phyloP scores from a whole-genome alignment of 352 stramenopile species.

The Phytophthora sp. region DNA sequence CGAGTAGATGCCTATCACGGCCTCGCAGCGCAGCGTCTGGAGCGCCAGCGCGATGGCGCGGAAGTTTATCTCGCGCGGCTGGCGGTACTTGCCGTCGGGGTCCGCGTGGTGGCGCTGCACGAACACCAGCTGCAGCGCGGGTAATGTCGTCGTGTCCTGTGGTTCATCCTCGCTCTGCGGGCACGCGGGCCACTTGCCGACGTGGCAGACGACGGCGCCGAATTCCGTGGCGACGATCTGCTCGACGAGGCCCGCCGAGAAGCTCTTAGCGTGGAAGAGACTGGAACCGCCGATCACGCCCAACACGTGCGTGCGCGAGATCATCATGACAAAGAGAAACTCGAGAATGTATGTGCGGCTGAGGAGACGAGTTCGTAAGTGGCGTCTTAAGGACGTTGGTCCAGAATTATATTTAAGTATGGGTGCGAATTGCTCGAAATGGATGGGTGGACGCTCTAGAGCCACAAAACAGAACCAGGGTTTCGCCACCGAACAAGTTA shows the following conservation, averaged over 20 bases:
- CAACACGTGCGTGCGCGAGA: constrained; percentile 50
- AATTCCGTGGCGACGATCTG: constrained; percentile 71
- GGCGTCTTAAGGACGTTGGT: neutral
- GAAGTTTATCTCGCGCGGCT: constrained; percentile 90
- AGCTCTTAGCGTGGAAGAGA: constrained; percentile 81
- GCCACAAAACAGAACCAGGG: constrained; percentile 9
- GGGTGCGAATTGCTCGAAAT: too few species aligned
- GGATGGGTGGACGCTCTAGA: neutral
- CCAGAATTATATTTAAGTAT: too few species aligned
- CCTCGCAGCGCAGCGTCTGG: constrained; percentile 61
- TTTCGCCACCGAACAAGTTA: constrained; percentile 7
- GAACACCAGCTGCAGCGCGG: constrained; percentile 73
- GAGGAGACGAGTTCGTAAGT: constrained; percentile 14
- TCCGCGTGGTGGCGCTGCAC: constrained; percentile 87
- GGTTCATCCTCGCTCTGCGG: constrained; percentile 5
- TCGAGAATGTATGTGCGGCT: neutral
- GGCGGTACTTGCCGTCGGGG: constrained; percentile 73
- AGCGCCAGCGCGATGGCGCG: constrained; percentile 73
- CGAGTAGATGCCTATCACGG: constrained; percentile 87
- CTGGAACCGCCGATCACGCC: constrained; percentile 88
- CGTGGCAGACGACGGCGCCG: constrained; percentile 65
- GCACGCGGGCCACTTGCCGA: constrained; percentile 52
- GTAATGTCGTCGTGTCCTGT: neutral
- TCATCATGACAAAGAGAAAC: neutral
- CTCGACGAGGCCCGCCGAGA: constrained; percentile 58